These are phyloP conservation scores for Rhodotorula kratochvilovae DNA, from an alignment of 768 basidiomycete species.

Conservation along the genomic window DNA sequence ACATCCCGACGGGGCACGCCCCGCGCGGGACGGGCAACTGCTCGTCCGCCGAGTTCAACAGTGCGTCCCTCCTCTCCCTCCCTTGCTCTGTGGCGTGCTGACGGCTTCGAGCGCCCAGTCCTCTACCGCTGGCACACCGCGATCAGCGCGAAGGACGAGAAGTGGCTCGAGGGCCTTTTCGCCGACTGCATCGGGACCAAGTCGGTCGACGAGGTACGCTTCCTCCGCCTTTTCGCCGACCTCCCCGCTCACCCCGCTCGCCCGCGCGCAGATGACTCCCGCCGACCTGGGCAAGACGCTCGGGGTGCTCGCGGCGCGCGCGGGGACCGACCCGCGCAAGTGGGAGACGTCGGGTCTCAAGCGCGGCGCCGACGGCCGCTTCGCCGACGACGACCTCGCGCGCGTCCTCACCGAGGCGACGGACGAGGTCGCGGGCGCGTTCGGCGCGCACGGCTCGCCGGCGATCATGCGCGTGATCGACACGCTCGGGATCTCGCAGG, in stretches of 20 bases:
- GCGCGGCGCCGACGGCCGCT: conserved; percentile 7
- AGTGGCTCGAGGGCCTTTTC: conserved; percentile 53
- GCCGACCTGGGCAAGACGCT: conserved; percentile 5
- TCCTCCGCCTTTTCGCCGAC: not conserved
- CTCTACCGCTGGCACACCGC: conserved; percentile 45
- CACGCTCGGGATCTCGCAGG: conserved; percentile 2
- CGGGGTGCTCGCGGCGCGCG: not conserved
- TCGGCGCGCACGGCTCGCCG: conserved; percentile 28
- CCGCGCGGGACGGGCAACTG: conserved; percentile 28
- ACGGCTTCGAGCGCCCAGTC: not conserved
- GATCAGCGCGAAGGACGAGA: conserved; percentile 45
- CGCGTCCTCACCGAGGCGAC: conserved; percentile 22
- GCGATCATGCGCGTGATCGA: conserved; percentile 23
- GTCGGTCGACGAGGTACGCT: conserved; percentile 18
- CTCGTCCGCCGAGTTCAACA: conserved; percentile 30
- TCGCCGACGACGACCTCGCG: conserved; percentile 26
- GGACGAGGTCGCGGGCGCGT: conserved; percentile 23
- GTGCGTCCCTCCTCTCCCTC: not conserved
- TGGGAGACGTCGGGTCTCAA: conserved; percentile 18
- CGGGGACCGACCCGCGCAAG: conserved; percentile 10
- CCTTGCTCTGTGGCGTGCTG: not conserved
- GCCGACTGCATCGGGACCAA: conserved; percentile 21
- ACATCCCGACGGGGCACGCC: not conserved
- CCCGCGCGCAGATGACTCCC: conserved; percentile 21
- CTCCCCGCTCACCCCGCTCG: not conserved